These are phyloP conservation scores for Parasitella parasitica DNA, from an alignment of 371 early-diverging fungal genomes.

Conservation along the genomic window DNA sequence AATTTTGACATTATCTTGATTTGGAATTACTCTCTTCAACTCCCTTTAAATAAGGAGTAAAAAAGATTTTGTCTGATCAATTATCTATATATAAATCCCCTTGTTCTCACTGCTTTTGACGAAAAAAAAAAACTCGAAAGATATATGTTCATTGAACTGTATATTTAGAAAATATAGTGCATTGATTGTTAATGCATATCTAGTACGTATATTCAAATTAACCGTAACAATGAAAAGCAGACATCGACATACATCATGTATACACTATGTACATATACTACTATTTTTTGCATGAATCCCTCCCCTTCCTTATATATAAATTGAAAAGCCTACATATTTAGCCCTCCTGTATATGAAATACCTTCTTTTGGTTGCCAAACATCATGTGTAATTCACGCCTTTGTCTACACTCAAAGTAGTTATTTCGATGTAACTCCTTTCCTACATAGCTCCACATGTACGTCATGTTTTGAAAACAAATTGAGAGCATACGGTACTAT, in stretches of 20 bases:
- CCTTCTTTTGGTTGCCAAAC: background rate
- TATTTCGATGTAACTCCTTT: background rate
- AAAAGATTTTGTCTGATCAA: background rate
- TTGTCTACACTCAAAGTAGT: background rate
- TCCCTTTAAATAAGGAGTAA: background rate
- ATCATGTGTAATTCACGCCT: background rate
- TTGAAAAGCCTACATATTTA: background rate
- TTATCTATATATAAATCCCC: too few relatives aligned
- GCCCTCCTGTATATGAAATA: background rate
- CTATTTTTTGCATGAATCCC: background rate
- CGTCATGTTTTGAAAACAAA: background rate
- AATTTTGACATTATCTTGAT: background rate
- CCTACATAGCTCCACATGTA: background rate
- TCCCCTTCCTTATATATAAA: background rate
- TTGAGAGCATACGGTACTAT: too few relatives aligned
- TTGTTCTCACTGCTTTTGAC: too few relatives aligned
- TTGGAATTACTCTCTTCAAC: background rate
- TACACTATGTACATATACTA: too few relatives aligned
- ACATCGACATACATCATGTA: too few relatives aligned
- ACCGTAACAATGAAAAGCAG: too few relatives aligned
- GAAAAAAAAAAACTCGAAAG: too few relatives aligned
- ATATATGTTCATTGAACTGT: too few relatives aligned
- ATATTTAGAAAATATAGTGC: too few relatives aligned
- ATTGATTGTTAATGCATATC: too few relatives aligned
- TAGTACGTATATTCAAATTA: too few relatives aligned